A percentile compares a stretch with the other conserved stretches of the same genome.
Conservation (phyloP, 2,329 filamentous ascomycete species). For the Penicillium sp. region DNA sequence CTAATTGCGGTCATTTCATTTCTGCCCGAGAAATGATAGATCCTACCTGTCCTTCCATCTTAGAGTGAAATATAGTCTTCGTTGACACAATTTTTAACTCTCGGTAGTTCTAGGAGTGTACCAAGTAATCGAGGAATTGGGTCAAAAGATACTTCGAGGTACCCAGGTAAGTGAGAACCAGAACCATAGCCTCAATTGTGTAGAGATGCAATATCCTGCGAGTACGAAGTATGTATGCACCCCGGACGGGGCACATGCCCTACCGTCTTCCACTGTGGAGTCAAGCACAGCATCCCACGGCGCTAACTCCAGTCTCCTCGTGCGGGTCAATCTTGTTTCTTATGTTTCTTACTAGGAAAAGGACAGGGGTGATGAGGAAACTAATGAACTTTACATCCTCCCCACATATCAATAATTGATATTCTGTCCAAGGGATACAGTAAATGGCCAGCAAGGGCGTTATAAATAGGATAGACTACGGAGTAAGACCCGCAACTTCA, state of each 20-base stretch:
- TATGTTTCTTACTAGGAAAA: background rate
- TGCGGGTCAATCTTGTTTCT: background rate
- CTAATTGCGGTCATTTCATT: background rate
- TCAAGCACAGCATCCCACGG: background rate
- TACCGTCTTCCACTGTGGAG: slow-evolving; percentile 4
- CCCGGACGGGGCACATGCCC: background rate
- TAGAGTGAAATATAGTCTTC: slow-evolving; percentile 25
- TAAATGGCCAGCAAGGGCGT: slow-evolving; percentile 3
- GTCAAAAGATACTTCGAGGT: background rate
- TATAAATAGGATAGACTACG: slow-evolving; percentile 6
- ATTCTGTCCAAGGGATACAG: background rate
- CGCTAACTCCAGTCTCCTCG: background rate
- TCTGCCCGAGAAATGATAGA: slow-evolving; percentile 1
- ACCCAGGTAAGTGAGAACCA: background rate
- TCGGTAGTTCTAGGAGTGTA: background rate
- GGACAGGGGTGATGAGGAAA: background rate
- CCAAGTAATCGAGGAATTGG: background rate
- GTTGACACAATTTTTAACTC: slow-evolving; percentile 8
- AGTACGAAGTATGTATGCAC: background rate
- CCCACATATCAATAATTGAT: slow-evolving; percentile 1
- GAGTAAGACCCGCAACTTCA: slow-evolving; percentile 2
- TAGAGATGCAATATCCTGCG: background rate
- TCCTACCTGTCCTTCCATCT: slow-evolving; percentile 3
- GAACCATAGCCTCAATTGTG: background rate
- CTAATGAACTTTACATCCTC: slow-evolving; percentile 7